A percentile compares a stretch with the other conserved stretches of the same genome.
Conservation (phyloP, 1,139 yeast genomes). For the Scheffersomyces parashehatae region DNA sequence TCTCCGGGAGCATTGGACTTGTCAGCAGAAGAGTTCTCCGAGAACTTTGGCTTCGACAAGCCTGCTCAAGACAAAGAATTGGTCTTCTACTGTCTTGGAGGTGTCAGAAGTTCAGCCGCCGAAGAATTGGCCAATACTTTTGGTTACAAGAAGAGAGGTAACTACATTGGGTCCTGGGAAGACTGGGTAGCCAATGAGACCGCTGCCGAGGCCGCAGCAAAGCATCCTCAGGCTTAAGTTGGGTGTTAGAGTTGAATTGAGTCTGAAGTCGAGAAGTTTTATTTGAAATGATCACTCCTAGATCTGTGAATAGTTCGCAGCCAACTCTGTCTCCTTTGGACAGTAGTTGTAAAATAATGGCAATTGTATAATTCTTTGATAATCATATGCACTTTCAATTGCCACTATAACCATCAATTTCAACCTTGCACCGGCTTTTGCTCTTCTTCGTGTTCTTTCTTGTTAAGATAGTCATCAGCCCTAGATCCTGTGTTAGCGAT, state of each 20-base stretch:
- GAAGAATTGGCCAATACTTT: conserved; percentile 88
- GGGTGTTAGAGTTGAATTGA: no score
- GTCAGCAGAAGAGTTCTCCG: conserved; percentile 74
- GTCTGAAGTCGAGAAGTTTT: no score
- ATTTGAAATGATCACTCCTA: no score
- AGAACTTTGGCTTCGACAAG: conserved; percentile 80
- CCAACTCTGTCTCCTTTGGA: no score
- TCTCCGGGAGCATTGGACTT: conserved; percentile 93
- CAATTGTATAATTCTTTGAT: no score
- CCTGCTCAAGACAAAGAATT: conserved; percentile 72
- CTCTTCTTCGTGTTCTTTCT: neutral
- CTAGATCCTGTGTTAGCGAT: neutral
- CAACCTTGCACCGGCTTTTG: no score
- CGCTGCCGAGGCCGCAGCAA: conserved; percentile 3
- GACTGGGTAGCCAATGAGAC: conserved; percentile 73
- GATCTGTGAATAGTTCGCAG: no score
- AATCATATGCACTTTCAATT: no score
- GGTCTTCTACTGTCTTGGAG: conserved; percentile 90
- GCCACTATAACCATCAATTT: no score
- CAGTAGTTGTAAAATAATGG: no score
- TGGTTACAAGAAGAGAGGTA: conserved; percentile 79
- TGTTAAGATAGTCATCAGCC: conserved; percentile 1
- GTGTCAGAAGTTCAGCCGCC: conserved; percentile 88
- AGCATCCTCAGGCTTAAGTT: neutral
- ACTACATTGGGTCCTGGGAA: conserved; percentile 79